Percentiles rank a stretch among this genome's conserved stretches.
phyloP scores from a whole-genome alignment of 2,329 filamentous ascomycete species.

The Aspergillus transmontanensis region DNA sequence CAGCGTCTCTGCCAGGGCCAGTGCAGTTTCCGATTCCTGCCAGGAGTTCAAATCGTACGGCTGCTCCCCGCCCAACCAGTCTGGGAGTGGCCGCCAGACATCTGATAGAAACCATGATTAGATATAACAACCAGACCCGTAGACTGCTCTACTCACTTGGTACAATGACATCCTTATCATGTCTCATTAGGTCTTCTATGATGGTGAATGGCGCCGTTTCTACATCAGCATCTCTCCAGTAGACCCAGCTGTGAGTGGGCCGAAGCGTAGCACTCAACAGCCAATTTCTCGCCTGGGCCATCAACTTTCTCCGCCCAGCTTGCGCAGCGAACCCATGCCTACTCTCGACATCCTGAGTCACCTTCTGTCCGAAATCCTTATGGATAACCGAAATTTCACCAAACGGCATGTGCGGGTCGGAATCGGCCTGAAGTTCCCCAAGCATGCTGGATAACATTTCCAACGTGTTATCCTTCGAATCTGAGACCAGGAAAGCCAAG shows the following conservation, averaged over 20 bases:
- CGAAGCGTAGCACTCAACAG: slow-evolving; percentile 87
- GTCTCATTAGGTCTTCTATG: slow-evolving; percentile 94
- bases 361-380: slow-evolving; percentile 98
- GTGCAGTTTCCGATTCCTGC: slow-evolving; percentile 97
- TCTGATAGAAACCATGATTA: slow-evolving; percentile 55
- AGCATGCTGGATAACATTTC: slow-evolving; percentile 73
- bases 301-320: slow-evolving; percentile 88
- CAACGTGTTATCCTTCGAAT: slow-evolving; percentile 91
- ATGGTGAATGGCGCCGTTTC: slow-evolving; percentile 97
- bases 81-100: slow-evolving; percentile 96
- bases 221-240: slow-evolving; percentile 98
- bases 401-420: slow-evolving; percentile 79
- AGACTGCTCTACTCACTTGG: slow-evolving; percentile 71
- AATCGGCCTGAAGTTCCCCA: slow-evolving; percentile 75
- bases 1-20: slow-evolving; percentile 88
- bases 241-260: slow-evolving; percentile 97
- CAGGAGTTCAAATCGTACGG: slow-evolving; percentile 98
- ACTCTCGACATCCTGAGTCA: slow-evolving; percentile 96
- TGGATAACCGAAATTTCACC: slow-evolving; percentile 97
- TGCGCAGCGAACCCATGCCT: slow-evolving; percentile 97
- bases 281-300: slow-evolving; percentile 98
- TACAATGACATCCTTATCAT: slow-evolving; percentile 98
- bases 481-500: slow-evolving; percentile 92
- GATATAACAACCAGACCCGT: slow-evolving; percentile 14
- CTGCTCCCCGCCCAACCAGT: slow-evolving; percentile 98